Evolutionary conservation across 306 rosid genomes (phyloP), one percentile per base, ranked within the genome.

Genomic region (Malus fusca): DNA sequence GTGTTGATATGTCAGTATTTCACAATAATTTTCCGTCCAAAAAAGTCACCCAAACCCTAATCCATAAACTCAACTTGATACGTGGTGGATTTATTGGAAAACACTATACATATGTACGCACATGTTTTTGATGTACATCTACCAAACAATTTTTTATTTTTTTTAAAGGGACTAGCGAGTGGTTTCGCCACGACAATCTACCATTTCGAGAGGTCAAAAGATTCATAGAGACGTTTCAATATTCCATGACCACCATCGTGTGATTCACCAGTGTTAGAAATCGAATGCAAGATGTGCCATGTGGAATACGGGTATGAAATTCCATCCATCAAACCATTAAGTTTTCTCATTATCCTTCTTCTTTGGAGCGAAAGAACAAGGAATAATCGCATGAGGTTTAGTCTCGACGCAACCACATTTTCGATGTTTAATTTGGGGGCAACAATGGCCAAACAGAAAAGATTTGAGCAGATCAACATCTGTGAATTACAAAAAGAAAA

Each of bases 381-480:
- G 15, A 65, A 40, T 43, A 40, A 25, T 66, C 78, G 64, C 17
- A 56, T 42, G 37, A 30, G 40, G 69, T 56, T 48, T 61, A 67
- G 71, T 75, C 18, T 69, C 61, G 9, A 60, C 75, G 76, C 81
- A 31, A 63, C 43, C 76, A 61, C 21, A 60, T 51, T 46, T 74
- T 30, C 31, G 31, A 59, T 44, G 68, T 56, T 23, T 30, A 48
- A 48, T 15, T 5, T 56, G 23, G 3, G 21, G 76, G 37, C 77
- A 69, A 26, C 43, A 25, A 52, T 4, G 10, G 46, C 30, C 62
- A n/a, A 42, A 19, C 31, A 81, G 46, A 42, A 26, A 55, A 79
- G 48, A 69, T 64, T 43, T 37, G 55, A 53, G 74, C 51, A 46
- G 74, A 74, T 74, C 76, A 83, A 58, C 51, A 53, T 33, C 11